phyloP scores from a whole-genome alignment of 148 eudicot genomes.

The Mesembryanthemum crystallinum region DNA sequence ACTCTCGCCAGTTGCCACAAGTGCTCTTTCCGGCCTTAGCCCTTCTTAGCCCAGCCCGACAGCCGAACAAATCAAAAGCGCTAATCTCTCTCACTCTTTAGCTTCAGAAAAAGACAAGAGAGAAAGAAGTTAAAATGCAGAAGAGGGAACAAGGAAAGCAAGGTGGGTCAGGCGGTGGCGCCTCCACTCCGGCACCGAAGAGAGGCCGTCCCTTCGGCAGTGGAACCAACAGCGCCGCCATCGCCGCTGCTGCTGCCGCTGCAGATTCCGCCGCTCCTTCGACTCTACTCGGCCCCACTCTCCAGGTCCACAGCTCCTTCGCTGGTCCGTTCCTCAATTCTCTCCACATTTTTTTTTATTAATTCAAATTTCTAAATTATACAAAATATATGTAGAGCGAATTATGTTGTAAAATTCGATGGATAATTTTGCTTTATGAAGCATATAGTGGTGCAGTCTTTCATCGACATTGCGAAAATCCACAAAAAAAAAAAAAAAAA shows the following conservation, averaged over 20 bases:
- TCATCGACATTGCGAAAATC: neutral
- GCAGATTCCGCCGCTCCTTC: constrained; percentile 60
- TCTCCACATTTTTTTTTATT: neutral
- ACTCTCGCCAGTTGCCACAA: too few species aligned
- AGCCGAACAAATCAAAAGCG: too few species aligned
- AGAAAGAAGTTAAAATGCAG: constrained; percentile 44
- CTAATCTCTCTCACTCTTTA: too few species aligned
- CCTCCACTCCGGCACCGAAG: constrained; percentile 59
- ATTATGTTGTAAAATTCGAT: too few species aligned
- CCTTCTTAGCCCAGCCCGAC: too few species aligned
- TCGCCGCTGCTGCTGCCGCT: constrained; percentile 55
- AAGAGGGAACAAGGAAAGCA: constrained; percentile 67
- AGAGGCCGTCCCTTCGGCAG: constrained; percentile 94
- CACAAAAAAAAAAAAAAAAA: neutral
- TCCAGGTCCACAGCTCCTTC: constrained; percentile 76
- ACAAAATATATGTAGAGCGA: neutral
- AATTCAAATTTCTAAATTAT: neutral
- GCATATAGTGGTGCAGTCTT: neutral
- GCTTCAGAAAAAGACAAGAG: too few species aligned
- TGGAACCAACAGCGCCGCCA: constrained; percentile 48
- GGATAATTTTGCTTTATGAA: too few species aligned
- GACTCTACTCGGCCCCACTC: constrained; percentile 78
- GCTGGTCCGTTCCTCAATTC: constrained; percentile 48
- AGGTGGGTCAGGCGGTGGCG: constrained; percentile 34
- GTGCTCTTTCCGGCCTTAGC: too few species aligned